Evolutionary conservation across 768 basidiomycete genomes (phyloP), one percentile per base, ranked within the genome.

Genomic region (Pleurotus salmoneostramineus): DNA sequence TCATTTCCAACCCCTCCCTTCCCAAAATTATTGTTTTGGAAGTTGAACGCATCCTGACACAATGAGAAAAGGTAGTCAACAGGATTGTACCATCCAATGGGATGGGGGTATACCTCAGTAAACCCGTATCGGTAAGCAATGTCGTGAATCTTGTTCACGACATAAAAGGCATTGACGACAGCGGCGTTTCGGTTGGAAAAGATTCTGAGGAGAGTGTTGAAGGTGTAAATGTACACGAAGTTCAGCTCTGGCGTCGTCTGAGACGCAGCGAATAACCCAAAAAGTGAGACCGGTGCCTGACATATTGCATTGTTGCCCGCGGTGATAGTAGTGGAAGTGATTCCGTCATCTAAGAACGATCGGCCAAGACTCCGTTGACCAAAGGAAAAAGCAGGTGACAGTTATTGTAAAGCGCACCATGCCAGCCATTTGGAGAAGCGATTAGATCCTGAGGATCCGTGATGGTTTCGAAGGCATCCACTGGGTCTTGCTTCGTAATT

Each of bases 81-180:
- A 21, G 3, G 11, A 57, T 12, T 27, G 21, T 27, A 27, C 21
- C 21, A 27, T 27, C 3, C 21, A 27, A 27, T 27, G 21, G 21
- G 21, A 27, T 3, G 21, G 3, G 3, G 21, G 21, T 27, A 27
- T 27, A 64, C 60, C 62, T 83, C 82, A 60, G 80, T 82, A 68
- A 84, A 84, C 5, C 83, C 82, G 60, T 81, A 80, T 46, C 74
- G 63, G 57, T 69, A 71, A 12, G 69, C 62, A 14, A 72, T 58
- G 58, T 87, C 84, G 66, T 87, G 85, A 54, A 84, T 74, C 56
- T 73, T 77, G 71, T 88, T 89, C 64, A 76, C 74, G 37, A 85
- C 70, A 67, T 84, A 87, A 69, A 85, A 88, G 3, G 74, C 76
- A 60, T 81, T 81, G 2, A 79, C 78, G 32, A 77, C 72, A 3